A percentile compares a stretch with the other conserved stretches of the same genome.
phyloP scores from a whole-genome alignment of 139 green algal genomes.

The Picochlorum sp. region DNA sequence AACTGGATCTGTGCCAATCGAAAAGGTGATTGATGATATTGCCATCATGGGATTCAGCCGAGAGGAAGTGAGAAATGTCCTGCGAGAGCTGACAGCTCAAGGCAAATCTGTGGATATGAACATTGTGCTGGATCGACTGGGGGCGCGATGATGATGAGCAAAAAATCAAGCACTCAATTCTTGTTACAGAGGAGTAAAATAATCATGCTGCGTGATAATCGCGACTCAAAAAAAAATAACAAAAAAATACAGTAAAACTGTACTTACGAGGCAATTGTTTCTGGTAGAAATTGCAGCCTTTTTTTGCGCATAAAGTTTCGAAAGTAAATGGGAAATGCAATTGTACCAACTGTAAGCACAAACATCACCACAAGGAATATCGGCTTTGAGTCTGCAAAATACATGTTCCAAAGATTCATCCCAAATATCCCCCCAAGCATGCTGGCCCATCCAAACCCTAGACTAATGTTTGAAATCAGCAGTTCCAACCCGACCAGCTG shows the following conservation, averaged over 20 bases:
- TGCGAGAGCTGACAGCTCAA: constrained; percentile 45
- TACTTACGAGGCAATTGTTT: neutral
- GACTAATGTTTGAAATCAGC: constrained; percentile 21
- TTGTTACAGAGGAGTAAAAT: neutral
- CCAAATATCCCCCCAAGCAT: constrained; percentile 22
- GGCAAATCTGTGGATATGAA: constrained; percentile 71
- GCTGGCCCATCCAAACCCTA: constrained; percentile 13
- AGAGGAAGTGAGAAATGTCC: constrained; percentile 41
- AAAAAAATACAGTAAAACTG: no score
- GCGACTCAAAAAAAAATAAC: neutral
- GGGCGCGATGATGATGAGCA: constrained; percentile 5
- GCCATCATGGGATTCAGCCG: constrained; percentile 66
- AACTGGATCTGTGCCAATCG: constrained; percentile 37
- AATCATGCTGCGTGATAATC: no score
- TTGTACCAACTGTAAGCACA: neutral
- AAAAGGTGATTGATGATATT: constrained; percentile 67
- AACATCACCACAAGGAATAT: constrained; percentile 5
- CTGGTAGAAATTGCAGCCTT: neutral
- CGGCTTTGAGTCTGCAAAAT: neutral
- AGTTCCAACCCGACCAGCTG: constrained; percentile 40
- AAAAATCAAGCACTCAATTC: no score
- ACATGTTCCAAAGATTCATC: constrained; percentile 27
- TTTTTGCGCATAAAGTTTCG: no score
- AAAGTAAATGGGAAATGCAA: neutral
- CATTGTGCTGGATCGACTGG: constrained; percentile 54